Conservation (phyloP, 2,329 filamentous ascomycete genomes). For the Zasmidium cellare region DNA sequence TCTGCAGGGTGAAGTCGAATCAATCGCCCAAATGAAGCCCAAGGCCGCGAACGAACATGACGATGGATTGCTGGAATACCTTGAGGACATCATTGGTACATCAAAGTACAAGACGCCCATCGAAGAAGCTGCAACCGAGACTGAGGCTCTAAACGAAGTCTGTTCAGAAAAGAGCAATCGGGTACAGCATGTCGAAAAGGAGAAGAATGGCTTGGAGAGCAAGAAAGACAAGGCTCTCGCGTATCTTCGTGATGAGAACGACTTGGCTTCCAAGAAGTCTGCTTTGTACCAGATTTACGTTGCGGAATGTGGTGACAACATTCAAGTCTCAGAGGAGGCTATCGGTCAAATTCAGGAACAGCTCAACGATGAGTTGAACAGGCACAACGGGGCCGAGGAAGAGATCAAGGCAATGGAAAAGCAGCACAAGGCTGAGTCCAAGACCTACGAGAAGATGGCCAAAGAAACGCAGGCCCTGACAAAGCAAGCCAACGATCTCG, state of each 20-base stretch:
- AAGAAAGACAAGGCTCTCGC: conserved; percentile 94
- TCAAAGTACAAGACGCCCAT: conserved; percentile 98
- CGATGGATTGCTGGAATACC: conserved; percentile 90
- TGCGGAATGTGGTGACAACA: conserved; percentile 83
- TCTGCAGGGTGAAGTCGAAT: conserved; percentile 95
- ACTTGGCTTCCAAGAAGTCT: conserved; percentile 84
- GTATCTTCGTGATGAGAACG: conserved; percentile 90
- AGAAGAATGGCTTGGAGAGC: conserved; percentile 87
- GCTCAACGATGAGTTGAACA: conserved; percentile 83
- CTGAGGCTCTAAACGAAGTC: conserved; percentile 89
- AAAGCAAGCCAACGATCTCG: conserved; percentile 88
- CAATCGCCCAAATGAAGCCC: conserved; percentile 98
- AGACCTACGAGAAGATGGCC: conserved; percentile 79
- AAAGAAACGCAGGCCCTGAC: conserved; percentile 75
- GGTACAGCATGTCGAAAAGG: conserved; percentile 97
- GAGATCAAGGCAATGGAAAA: conserved; percentile 88
- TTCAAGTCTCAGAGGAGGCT: conserved; percentile 84
- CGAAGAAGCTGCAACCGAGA: conserved; percentile 86
- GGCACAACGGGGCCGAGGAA: conserved; percentile 85
- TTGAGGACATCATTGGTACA: conserved; percentile 98
- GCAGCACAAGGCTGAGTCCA: conserved; percentile 76
- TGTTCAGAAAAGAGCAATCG: conserved; percentile 93
- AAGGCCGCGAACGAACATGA: conserved; percentile 95
- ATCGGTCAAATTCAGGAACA: conserved; percentile 87
- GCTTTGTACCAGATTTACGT: conserved; percentile 91